Evolutionary conservation across 1,139 yeast genomes (phyloP), one percentile per base, ranked within the genome.

Genomic region (Geotrichum citri-aurantii): DNA sequence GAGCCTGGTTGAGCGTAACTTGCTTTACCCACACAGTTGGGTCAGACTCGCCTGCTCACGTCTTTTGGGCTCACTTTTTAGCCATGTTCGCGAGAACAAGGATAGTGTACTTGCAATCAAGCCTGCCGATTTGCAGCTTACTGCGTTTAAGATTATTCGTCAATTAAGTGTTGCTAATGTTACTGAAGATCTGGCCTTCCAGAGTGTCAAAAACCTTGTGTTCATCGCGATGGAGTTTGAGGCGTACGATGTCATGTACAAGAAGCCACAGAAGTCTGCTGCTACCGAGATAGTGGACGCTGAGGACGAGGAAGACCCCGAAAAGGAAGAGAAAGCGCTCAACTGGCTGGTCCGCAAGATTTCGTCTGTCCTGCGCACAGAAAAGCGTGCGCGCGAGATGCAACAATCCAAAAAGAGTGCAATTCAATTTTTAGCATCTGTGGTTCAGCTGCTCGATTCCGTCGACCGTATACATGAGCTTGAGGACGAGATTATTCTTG

Each of bases 11-110:
- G 77, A 83, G 31, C 79, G 79, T 12, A 75, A 84, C 27, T 75
- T 91, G 62, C 75, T 92, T 56, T 93, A 82, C 71, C 97, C 97
- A 1, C 98, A 92, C 71, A 80, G 95, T 0, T 92, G 98, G 98
- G 87, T 92, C 12, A 82, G 98, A 67, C 77, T 88, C 59, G 76
- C 82, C 4, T 75, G 95, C 0, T 76, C 86, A n/a, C 78, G 92
- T 56, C 75, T 90, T 52, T 71, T 85, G 48, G 84, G 85, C 1
- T 69, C 75, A 2, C 69, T 86, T 52, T 73, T 88, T 55, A 67
- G 63, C 46, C 78, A 79, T 59, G 62, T 76, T 48, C 77, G 75
- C 19, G 69, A 58, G 5, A 50, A 58, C 3, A 50, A 48, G 1
- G 57, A 61, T n/a, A 59, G 60, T 19, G 58, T 56, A 23, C 57